Evolutionary conservation across 2,329 filamentous ascomycete species (phyloP), one percentile per base, ranked within the genome.

Genomic region (Ophiostoma ulmi): DNA sequence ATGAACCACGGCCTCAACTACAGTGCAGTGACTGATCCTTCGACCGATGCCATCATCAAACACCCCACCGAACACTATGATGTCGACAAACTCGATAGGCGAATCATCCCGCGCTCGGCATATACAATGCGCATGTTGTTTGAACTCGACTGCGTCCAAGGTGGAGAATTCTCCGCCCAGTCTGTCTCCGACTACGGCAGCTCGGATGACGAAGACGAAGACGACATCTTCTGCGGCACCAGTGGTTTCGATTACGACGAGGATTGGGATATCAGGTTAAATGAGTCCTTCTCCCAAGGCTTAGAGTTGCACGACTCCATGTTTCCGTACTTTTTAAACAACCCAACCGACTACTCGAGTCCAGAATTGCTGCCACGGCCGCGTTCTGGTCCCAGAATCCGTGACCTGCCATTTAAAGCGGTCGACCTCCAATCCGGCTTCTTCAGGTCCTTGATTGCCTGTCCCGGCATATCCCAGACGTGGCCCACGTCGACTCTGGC

Each of bases 1-100:
- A 20, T 66, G 64, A 66, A 36, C 6, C 64, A 66, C 38, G n/a
- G 64, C 20, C 64, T 66, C 20, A 44, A 66, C 64, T 66, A 66
- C 11, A 41, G 36, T 38, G 10, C 44, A 10, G 17, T 41, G 4
- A 39, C 14, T 5, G 64, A 66, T 10, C 36, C 61, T 2, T 38
- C 61, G 61, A 38, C 61, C 35, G 61, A 36, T 17, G 17, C 31
- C 17, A 22, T 41, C 11, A 67, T 41, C 13, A 11, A 31, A 7
- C 7, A 20, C 14, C 20, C 36, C 64, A 26, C 6, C 20, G 17
- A 41, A 22, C n/a, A 22, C 5, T 41, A 41, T n/a, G 14, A 44
- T 14, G 3, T 14, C 65, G 38, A 52, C 65, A 35, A n/a, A 13
- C 61, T 69, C 2, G 39, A 64, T 7, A 48, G 7, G 17, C 8